A percentile compares a stretch with the other conserved stretches of the same genome.
Evolutionary conservation across 2,329 filamentous ascomycete species (phyloP).

Genomic region (Didymella segeticola): DNA sequence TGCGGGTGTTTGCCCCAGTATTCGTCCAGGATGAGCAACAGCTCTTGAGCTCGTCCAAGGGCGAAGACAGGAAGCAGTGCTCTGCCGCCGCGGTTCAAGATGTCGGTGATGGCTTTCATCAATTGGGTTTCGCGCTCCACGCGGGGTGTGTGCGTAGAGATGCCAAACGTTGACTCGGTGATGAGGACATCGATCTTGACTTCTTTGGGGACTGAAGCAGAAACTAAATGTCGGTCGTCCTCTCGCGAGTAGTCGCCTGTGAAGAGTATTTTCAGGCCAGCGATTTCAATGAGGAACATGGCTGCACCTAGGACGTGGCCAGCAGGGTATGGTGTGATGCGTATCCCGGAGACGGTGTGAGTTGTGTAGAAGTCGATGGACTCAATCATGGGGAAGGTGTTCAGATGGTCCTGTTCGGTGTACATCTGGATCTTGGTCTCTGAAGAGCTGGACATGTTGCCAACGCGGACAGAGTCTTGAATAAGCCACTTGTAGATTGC

Average conservation of each 20-base stretch:
- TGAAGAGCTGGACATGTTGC: conserved; percentile 69
- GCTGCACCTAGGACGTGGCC: conserved; percentile 97
- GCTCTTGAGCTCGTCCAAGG: conserved; percentile 88
- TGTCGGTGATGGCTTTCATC: conserved; percentile 92
- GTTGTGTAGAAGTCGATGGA: conserved; percentile 99
- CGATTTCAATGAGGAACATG: conserved; percentile 98
- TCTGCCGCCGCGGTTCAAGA: conserved; percentile 88
- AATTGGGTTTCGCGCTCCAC: conserved; percentile 89
- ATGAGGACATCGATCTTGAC: conserved; percentile 96
- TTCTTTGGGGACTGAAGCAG: conserved; percentile 85
- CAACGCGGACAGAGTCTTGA: conserved; percentile 92
- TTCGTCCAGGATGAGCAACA: conserved; percentile 93
- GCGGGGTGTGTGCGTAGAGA: conserved; percentile 89
- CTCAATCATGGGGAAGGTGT: conserved; percentile 92
- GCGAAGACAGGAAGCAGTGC: conserved; percentile 96
- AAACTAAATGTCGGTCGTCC: conserved; percentile 93
- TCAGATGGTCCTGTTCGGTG: conserved; percentile 92
- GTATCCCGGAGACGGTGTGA: conserved; percentile 94
- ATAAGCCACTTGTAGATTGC: conserved; percentile 99
- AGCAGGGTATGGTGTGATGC: conserved; percentile 95
- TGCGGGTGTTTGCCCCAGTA: conserved; percentile 93
- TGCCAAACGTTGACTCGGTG: conserved; percentile 96
- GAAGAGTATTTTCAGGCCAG: conserved; percentile 94
- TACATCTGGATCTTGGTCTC: conserved; percentile 76
- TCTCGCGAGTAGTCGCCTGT: conserved; percentile 97